Conservation (phyloP, 768 basidiomycete species). For the Sutorius australiensis region DNA sequence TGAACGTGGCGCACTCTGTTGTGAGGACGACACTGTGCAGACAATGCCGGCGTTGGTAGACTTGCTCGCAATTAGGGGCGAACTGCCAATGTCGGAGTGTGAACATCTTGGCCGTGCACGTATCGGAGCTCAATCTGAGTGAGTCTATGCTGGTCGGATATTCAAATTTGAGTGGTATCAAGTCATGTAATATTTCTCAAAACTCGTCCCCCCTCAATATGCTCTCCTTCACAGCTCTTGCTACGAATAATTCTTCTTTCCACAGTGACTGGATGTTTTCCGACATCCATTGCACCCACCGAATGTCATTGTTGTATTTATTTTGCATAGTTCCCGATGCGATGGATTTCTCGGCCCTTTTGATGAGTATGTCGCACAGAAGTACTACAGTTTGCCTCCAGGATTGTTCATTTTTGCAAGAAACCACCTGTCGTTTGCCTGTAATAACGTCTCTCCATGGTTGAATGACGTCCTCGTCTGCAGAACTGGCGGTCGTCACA, state of each 20-base stretch:
- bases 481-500: constrained; percentile 28
- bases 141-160: too few species aligned
- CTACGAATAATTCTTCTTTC: constrained; percentile 57
- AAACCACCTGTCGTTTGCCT: constrained; percentile 44
- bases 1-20: neutral
- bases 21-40: neutral
- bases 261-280: constrained; percentile 49
- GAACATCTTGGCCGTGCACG: too few species aligned
- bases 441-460: constrained; percentile 54
- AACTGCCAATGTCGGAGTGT: too few species aligned
- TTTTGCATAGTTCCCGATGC: neutral
- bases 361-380: constrained; percentile 39
- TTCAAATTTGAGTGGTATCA: too few species aligned
- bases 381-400: constrained; percentile 41
- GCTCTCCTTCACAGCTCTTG: constrained; percentile 43
- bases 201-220: constrained; percentile 47
- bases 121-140: too few species aligned
- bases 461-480: constrained; percentile 33
- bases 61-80: too few species aligned
- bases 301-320: constrained; percentile 5
- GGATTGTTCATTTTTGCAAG: constrained; percentile 44
- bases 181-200: constrained; percentile 19
- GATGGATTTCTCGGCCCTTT: constrained; percentile 30
- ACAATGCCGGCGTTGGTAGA: neutral
- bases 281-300: constrained; percentile 39